Conservation (phyloP, 495 filamentous ascomycete genomes). For the Usnea hakonensis region DNA sequence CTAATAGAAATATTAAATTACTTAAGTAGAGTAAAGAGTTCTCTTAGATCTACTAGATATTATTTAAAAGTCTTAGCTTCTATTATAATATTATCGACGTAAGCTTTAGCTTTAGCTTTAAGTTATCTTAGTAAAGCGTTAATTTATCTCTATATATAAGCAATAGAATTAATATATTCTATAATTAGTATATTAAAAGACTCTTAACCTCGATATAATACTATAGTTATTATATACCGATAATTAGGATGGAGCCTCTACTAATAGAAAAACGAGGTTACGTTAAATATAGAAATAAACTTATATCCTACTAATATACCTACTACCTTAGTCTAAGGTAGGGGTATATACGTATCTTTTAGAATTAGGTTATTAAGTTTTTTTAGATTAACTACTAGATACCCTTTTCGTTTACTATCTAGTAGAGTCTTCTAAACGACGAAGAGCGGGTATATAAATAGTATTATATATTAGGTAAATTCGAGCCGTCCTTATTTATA, state of each 20-base stretch:
- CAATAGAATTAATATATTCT: neutral
- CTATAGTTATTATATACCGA: neutral
- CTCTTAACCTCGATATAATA: neutral
- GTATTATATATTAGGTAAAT: neutral
- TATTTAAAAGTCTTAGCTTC: neutral
- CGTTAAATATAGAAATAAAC: too few relatives aligned
- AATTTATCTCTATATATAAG: neutral
- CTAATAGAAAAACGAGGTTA: neutral
- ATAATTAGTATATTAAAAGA: neutral
- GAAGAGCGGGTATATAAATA: neutral
- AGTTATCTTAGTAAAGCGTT: neutral
- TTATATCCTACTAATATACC: too few relatives aligned
- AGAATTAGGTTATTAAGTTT: too few relatives aligned
- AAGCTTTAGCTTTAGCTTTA: neutral
- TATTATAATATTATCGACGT: slow-evolving; percentile 15
- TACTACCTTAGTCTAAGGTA: too few relatives aligned
- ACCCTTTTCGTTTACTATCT: slow-evolving; percentile 3
- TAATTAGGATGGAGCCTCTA: neutral
- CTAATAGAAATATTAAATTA: slow-evolving; percentile 4
- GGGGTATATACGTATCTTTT: too few relatives aligned
- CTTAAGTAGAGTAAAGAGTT: slow-evolving; percentile 1
- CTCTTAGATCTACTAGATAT: neutral
- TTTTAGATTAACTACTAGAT: too few relatives aligned
- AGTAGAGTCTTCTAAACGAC: neutral
- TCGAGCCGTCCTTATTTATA: neutral